Conservation (phyloP, 208 protist genomes). For the Leishmania mexicana region DNA sequence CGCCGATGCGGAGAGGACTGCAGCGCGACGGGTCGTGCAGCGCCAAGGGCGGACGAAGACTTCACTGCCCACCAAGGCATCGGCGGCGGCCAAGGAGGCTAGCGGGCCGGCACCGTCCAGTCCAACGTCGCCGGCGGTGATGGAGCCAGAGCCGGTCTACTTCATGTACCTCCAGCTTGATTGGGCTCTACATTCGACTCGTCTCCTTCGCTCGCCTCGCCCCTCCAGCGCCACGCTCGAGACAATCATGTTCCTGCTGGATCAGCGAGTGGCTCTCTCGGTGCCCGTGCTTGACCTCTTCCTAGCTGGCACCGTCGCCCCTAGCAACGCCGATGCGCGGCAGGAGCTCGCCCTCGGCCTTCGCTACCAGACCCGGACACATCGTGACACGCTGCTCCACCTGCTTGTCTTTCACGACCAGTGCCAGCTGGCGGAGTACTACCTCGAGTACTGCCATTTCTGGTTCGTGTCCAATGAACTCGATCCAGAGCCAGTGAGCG, state of each 20-base stretch:
- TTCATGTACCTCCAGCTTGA: slow-evolving; percentile 72
- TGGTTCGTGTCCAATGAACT: slow-evolving; percentile 47
- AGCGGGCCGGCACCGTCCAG: no score
- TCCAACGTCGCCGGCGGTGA: background rate
- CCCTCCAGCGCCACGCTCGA: slow-evolving; percentile 68
- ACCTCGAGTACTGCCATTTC: slow-evolving; percentile 59
- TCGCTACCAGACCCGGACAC: slow-evolving; percentile 44
- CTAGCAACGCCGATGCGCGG: slow-evolving; percentile 4
- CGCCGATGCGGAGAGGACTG: background rate
- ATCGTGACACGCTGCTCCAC: slow-evolving; percentile 75
- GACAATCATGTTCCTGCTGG: slow-evolving; percentile 63
- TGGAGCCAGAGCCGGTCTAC: slow-evolving; percentile 25
- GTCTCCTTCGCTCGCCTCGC: slow-evolving; percentile 62
- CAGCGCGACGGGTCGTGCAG: background rate
- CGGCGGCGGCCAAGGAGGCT: background rate
- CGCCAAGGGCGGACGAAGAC: background rate
- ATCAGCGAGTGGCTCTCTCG: slow-evolving; percentile 65
- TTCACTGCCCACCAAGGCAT: background rate
- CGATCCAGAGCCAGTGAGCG: slow-evolving; percentile 30
- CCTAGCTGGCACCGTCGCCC: slow-evolving; percentile 42
- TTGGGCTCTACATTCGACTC: slow-evolving; percentile 76
- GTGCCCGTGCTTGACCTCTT: slow-evolving; percentile 74
- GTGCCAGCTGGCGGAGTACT: slow-evolving; percentile 76
- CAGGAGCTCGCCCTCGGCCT: slow-evolving; percentile 22
- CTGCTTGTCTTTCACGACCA: slow-evolving; percentile 84